These are phyloP conservation scores for Halocafeteria seosinensis DNA, from an alignment of 108 stramenopile species.

Conservation along the genomic window DNA sequence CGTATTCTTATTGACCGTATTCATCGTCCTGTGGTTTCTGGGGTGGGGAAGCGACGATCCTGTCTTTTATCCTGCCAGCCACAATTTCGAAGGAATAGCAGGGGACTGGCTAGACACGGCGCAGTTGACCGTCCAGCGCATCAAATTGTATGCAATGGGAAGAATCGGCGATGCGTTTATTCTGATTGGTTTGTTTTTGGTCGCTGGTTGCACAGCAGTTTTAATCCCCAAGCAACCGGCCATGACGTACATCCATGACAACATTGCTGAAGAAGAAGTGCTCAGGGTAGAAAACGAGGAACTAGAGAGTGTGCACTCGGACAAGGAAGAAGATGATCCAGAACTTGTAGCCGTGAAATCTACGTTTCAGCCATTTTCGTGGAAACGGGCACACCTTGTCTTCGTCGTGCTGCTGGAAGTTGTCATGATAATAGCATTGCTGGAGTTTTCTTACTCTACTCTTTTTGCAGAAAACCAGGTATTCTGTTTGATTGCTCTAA, in stretches of 20 bases:
- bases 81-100: conserved; percentile 38
- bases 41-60: neutral
- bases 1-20: too few species aligned
- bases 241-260: conserved; percentile 7
- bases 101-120: conserved; percentile 37
- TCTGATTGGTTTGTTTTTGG: conserved; percentile 39
- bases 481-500: conserved; percentile 45
- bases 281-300: neutral
- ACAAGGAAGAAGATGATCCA: conserved; percentile 17
- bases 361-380: conserved; percentile 29
- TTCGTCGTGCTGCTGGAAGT: neutral
- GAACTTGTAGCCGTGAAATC: conserved; percentile 6
- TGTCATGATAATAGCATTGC: neutral
- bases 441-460: conserved; percentile 58
- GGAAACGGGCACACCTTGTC: conserved; percentile 56
- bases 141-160: conserved; percentile 39
- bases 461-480: conserved; percentile 42
- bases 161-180: conserved; percentile 45
- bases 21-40: conserved; percentile 36
- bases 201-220: conserved; percentile 20
- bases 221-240: conserved; percentile 31
- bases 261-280: neutral
- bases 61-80: conserved; percentile 1
- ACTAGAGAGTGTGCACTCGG: conserved; percentile 9
- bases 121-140: conserved; percentile 28